A percentile compares a stretch with the other conserved stretches of the same genome.
Conservation (phyloP, 1,284 basidiomycete species). For the Acaromyces ingoldii region DNA sequence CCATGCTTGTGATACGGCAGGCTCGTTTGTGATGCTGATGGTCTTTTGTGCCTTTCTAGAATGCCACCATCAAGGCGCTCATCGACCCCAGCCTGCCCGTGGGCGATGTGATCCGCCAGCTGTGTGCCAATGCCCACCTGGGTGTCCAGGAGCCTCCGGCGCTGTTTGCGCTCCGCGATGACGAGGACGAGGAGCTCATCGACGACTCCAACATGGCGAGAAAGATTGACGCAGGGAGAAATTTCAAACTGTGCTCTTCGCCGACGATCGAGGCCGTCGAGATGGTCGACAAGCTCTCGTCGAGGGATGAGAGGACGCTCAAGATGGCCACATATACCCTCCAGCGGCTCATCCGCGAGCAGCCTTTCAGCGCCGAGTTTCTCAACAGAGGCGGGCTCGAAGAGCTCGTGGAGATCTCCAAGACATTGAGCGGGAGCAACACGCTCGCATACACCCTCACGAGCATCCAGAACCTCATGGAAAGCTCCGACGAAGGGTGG, state of each 20-base stretch:
- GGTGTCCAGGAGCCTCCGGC: slow-evolving; percentile 75
- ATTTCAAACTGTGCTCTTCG: slow-evolving; percentile 64
- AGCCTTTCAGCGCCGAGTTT: slow-evolving; percentile 80
- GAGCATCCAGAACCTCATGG: slow-evolving; percentile 70
- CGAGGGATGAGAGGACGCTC: slow-evolving; percentile 61
- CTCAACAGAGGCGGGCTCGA: slow-evolving; percentile 65
- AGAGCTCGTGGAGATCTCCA: slow-evolving; percentile 33
- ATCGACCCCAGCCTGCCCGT: slow-evolving; percentile 37
- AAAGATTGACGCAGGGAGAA: slow-evolving; percentile 40
- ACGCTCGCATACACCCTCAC: slow-evolving; percentile 78
- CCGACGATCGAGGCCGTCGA: slow-evolving; percentile 76
- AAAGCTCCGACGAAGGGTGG: slow-evolving; percentile 58
- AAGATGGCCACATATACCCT: slow-evolving; percentile 71
- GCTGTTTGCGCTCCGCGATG: slow-evolving; percentile 76
- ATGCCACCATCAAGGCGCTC: slow-evolving; percentile 39
- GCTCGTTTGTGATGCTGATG: neutral
- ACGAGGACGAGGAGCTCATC: slow-evolving; percentile 76
- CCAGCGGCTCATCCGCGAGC: slow-evolving; percentile 82
- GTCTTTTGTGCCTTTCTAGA: slow-evolving; percentile 1
- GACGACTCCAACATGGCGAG: slow-evolving; percentile 60
- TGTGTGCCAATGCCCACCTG: slow-evolving; percentile 57
- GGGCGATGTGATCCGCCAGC: slow-evolving; percentile 46
- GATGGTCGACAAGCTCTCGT: slow-evolving; percentile 66
- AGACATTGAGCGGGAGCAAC: slow-evolving; percentile 64
- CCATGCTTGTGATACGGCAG: neutral